Base-by-base conservation (phyloP, 2,329 filamentous ascomycete genomes). In the Sporothrix schenckii region DNA sequence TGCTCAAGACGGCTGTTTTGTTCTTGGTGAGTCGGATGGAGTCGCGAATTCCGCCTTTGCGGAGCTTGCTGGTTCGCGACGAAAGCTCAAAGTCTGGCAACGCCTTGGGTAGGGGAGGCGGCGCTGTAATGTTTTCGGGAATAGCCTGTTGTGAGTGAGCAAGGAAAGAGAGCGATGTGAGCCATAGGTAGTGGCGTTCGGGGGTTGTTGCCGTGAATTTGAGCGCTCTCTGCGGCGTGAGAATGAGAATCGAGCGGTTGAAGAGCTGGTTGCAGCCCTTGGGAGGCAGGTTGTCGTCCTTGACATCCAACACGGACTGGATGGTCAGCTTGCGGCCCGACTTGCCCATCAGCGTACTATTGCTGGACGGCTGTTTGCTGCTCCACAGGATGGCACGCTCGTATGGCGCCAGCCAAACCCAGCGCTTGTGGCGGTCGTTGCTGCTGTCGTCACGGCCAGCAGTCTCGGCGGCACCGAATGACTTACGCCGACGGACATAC, bases 361-460 rank as follows among this genome's bases (percentile, higher is more conserved):
- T 93, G 75, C 90, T 93, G 11, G 90, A 92, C 19, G 95, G 95
- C 80, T 99, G 95, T 84, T 97, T 97, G 84, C 91, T 97, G 80
- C 94, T 97, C 95, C 95, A 99, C 80, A 99, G 92, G 72, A 99
- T 94, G 14, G 94, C 91, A 73, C 94, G 87, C 80, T 99, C 95
- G 77, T 99, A 98, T 2, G 95, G 95, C 21, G 94, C 95, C 73
- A 99, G 87, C 95, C 95, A 99, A 1, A 99, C 95, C 95, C 95
- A 99, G 79, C 95, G 87, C 82, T 94, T 97, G 79, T 99, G 95
- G 41, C 95, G 91, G 74, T 91, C 89, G 73, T 88, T 89, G 80
- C 92, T 89, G 73, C 85, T 90, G 73, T 91, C 88, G 76, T 93
- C 89, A 73, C 88, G 88, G 49, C 86, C 85, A 72, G 85, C 88